Base-by-base conservation (phyloP, 805 yeast genomes). In the Candida parachauliodes region DNA sequence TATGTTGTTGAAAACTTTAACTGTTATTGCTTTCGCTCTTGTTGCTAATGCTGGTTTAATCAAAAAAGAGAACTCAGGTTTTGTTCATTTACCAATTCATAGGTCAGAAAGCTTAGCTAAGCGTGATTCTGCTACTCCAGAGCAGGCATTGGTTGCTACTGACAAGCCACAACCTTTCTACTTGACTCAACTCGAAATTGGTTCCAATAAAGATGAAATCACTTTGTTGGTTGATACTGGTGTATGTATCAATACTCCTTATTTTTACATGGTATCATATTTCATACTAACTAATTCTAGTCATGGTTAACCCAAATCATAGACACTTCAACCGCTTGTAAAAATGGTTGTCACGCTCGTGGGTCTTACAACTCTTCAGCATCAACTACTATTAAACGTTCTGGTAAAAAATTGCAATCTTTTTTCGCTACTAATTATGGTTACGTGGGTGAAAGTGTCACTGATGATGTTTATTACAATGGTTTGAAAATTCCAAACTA, bases 241-340 rank as follows among this genome's bases (percentile, higher is more conserved):
- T 8, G 32, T 19, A 29, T 29, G 32, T 27, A 15, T 20, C n/a
- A n/a, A n/a, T 7, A 20, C 9, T 9, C 22, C 22, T 20, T 20
- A 12, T 16, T 12, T n/a, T 8, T 27, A 8, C 18, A 27, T 11
- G 15, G 15, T 8, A 8, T 8, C 8, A 8, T 6, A 27, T 28
- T 29, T 5, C 6, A 17, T 15, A 29, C 21, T 29, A 29, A 29
- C 21, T 6, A 18, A 17, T 29, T 29, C 5, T 29, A 29, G 32
- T 30, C 33, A 19, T 33, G 36, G 36, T 33, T 33, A 16, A 25
- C 30, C 4, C 30, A 33, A 10, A 14, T 33, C 14, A n/a, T 33
- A 3, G 36, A 33, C 12, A 17, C 25, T 8, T 10, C 24, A 8
- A 4, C 18, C 3, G 17, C 16, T 12, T 33, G 36, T 33, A 27